Conservation (phyloP, 208 protist species). For the Trypanosoma avium region DNA sequence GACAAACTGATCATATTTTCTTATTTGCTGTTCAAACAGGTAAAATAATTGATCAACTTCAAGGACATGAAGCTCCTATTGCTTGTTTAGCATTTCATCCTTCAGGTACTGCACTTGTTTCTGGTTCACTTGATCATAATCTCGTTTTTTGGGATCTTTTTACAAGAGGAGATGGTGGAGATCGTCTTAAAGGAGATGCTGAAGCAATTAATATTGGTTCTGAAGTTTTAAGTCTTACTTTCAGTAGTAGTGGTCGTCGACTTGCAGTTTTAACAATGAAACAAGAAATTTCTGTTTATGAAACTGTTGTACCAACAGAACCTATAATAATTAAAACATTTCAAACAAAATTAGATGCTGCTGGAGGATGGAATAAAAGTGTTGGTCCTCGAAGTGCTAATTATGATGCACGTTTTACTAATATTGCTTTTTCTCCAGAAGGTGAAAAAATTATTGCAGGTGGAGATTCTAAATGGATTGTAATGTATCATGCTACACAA, state of each 20-base stretch:
- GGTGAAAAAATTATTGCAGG: slow-evolving; percentile 85
- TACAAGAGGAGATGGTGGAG: slow-evolving; percentile 76
- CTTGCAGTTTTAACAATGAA: slow-evolving; percentile 86
- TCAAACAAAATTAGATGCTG: slow-evolving; percentile 78
- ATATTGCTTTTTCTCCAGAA: slow-evolving; percentile 87
- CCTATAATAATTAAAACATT: slow-evolving; percentile 88
- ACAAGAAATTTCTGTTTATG: slow-evolving; percentile 87
- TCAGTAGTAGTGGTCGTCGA: slow-evolving; percentile 79
- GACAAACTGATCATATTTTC: slow-evolving; percentile 78
- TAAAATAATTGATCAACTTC: slow-evolving; percentile 84
- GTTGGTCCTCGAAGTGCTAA: slow-evolving; percentile 83
- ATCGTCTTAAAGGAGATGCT: slow-evolving; percentile 81
- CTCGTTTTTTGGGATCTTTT: slow-evolving; percentile 92
- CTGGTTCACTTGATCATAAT: slow-evolving; percentile 87
- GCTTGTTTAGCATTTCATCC: slow-evolving; percentile 88
- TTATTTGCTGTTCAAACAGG: slow-evolving; percentile 93
- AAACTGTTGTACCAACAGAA: slow-evolving; percentile 78
- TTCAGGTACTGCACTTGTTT: slow-evolving; percentile 80
- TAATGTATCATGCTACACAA: slow-evolving; percentile 86
- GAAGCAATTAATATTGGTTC: slow-evolving; percentile 81
- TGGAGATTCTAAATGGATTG: slow-evolving; percentile 90
- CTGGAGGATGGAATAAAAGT: slow-evolving; percentile 83
- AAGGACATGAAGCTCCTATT: slow-evolving; percentile 90
- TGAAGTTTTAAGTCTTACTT: slow-evolving; percentile 83
- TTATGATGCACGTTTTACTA: slow-evolving; percentile 78